These are phyloP conservation scores for Hypomontagnella monticulosa DNA, from an alignment of 495 filamentous ascomycete species.

Conservation along the genomic window DNA sequence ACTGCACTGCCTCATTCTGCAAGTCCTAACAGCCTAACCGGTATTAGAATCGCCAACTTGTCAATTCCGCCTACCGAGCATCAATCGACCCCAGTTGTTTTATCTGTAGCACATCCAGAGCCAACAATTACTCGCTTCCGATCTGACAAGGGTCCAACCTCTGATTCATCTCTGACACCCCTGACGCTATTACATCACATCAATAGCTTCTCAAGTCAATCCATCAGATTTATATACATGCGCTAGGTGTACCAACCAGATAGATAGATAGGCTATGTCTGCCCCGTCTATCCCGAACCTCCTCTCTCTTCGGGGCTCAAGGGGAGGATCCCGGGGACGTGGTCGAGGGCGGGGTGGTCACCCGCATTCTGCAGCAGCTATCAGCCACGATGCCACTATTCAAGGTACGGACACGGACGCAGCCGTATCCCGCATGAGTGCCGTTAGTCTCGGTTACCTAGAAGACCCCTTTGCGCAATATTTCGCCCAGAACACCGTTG, in stretches of 20 bases:
- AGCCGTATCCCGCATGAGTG: constrained; percentile 85
- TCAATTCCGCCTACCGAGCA: constrained; percentile 6
- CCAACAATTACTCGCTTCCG: constrained; percentile 17
- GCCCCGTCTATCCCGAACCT: constrained; percentile 80
- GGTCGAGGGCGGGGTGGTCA: constrained; percentile 53
- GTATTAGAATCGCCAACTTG: background rate
- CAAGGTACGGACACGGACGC: constrained; percentile 94
- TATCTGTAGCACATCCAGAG: constrained; percentile 12
- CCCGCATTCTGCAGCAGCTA: constrained; percentile 32
- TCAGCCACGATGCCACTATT: constrained; percentile 64
- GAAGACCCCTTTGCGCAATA: constrained; percentile 77
- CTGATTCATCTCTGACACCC: background rate
- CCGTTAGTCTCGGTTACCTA: constrained; percentile 87
- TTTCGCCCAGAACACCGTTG: constrained; percentile 63
- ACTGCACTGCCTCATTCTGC: constrained; percentile 33
- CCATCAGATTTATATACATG: background rate
- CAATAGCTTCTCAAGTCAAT: constrained; percentile 5
- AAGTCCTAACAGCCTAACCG: constrained; percentile 10
- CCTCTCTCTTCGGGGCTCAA: constrained; percentile 66
- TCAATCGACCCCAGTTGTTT: constrained; percentile 13
- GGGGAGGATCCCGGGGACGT: constrained; percentile 54
- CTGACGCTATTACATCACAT: constrained; percentile 17
- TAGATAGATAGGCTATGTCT: constrained; percentile 62
- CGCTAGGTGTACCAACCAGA: constrained; percentile 8
- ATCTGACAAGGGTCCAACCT: constrained; percentile 4